These are phyloP conservation scores for Globisporangium rhizosaccharum DNA, from an alignment of 352 stramenopile species.

Conservation along the genomic window DNA sequence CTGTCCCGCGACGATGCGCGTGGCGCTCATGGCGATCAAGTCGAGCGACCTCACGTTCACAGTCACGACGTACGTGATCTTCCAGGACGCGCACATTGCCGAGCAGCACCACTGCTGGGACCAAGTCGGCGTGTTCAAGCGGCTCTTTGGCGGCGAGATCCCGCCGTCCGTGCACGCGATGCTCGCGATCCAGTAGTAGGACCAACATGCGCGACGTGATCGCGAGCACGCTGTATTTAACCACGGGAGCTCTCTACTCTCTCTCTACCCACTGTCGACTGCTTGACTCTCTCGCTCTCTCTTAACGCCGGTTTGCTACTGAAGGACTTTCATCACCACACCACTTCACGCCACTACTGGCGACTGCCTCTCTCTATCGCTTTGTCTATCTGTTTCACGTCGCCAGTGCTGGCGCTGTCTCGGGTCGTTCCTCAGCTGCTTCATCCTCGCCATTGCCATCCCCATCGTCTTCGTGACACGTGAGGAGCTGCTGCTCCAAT, in stretches of 20 bases:
- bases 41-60: constrained; percentile 81
- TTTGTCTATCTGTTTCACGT: too few relatives aligned
- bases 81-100: constrained; percentile 60
- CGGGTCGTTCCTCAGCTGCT: too few relatives aligned
- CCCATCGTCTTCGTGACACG: constrained; percentile 1
- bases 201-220: too few relatives aligned
- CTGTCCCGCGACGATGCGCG: constrained; percentile 59
- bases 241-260: neutral
- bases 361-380: neutral
- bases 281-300: too few relatives aligned
- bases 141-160: constrained; percentile 74
- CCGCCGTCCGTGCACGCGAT: constrained; percentile 47
- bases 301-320: too few relatives aligned
- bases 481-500: constrained; percentile 20
- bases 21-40: constrained; percentile 69
- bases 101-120: constrained; percentile 83
- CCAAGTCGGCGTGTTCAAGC: constrained; percentile 78
- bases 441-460: too few relatives aligned
- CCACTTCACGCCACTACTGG: neutral
- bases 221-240: constrained; percentile 11
- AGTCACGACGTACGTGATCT: constrained; percentile 80
- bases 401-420: too few relatives aligned
- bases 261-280: neutral
- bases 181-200: constrained; percentile 29
- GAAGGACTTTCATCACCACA: neutral